These are phyloP conservation scores for Lyophyllum decastes DNA, from an alignment of 768 basidiomycete genomes.

Conservation along the genomic window DNA sequence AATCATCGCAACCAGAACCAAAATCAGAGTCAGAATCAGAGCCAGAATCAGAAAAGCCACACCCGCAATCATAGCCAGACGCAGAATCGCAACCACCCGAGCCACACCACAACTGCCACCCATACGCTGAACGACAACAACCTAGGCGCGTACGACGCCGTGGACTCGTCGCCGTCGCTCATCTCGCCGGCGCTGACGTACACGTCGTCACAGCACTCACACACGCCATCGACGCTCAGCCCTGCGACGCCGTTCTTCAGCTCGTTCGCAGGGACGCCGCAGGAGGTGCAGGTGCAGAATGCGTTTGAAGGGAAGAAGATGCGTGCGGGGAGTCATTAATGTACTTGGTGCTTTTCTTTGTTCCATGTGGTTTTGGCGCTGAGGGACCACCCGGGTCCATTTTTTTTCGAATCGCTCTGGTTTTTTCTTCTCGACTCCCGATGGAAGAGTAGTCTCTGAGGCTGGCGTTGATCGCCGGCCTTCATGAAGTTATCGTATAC, in stretches of 20 bases:
- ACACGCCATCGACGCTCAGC: conserved; percentile 65
- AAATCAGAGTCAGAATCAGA: neutral
- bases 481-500: neutral
- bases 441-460: too few relatives aligned
- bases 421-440: too few relatives aligned
- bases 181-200: conserved; percentile 72
- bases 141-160: neutral
- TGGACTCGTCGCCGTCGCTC: conserved; percentile 47
- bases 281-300: neutral
- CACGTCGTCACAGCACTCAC: conserved; percentile 49
- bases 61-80: neutral
- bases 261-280: conserved; percentile 38
- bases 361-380: neutral
- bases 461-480: neutral
- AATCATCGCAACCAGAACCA: conserved; percentile 5
- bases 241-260: conserved; percentile 74
- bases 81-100: too few relatives aligned
- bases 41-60: too few relatives aligned
- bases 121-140: neutral
- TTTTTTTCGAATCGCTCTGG: neutral
- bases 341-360: too few relatives aligned
- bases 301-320: conserved; percentile 6
- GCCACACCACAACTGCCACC: neutral
- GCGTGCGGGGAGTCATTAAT: conserved; percentile 11
- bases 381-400: neutral